A percentile compares a stretch with the other conserved stretches of the same genome.
These are phyloP conservation scores for Diphasiastrum complanatum DNA, from an alignment of 83 land plant genomes.

Conservation along the genomic window DNA sequence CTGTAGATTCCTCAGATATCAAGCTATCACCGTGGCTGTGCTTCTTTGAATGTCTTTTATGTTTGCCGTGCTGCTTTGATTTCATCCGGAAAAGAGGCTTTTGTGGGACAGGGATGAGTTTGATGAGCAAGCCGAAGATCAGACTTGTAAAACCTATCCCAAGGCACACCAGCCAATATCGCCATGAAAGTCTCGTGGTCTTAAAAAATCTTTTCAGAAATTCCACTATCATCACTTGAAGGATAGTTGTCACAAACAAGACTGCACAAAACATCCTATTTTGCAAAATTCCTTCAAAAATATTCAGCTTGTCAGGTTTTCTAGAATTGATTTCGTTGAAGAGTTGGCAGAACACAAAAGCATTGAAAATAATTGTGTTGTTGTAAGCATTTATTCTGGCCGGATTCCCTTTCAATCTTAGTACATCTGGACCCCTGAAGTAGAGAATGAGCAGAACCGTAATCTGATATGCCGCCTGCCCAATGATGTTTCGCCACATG, in stretches of 20 bases:
- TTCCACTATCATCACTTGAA: conserved; percentile 63
- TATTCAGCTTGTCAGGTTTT: conserved; percentile 38
- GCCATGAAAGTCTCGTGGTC: conserved; percentile 46
- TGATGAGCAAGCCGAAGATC: conserved; percentile 46
- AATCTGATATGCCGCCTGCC: conserved; percentile 34
- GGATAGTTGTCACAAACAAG: conserved; percentile 24
- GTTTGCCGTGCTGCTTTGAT: too few species aligned
- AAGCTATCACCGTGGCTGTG: too few species aligned
- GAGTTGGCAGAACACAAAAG: conserved; percentile 54
- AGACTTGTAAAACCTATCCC: conserved; percentile 42
- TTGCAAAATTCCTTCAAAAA: conserved; percentile 31
- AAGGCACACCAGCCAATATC: conserved; percentile 44
- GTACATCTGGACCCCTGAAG: conserved; percentile 22
- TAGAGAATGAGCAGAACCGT: conserved; percentile 25
- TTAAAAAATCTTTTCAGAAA: conserved; percentile 59
- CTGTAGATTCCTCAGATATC: too few species aligned
- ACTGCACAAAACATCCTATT: conserved; percentile 34
- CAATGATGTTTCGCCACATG: conserved; percentile 44
- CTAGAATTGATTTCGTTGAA: conserved; percentile 49
- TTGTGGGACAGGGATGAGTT: conserved; percentile 47
- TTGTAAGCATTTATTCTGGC: conserved; percentile 7
- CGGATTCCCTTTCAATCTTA: conserved; percentile 8
- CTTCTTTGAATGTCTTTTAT: too few species aligned
- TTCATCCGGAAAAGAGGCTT: conserved; percentile 26
- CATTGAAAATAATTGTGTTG: conserved; percentile 51